Conservation (phyloP, 768 basidiomycete species). For the Clitopilus passeckerianus region DNA sequence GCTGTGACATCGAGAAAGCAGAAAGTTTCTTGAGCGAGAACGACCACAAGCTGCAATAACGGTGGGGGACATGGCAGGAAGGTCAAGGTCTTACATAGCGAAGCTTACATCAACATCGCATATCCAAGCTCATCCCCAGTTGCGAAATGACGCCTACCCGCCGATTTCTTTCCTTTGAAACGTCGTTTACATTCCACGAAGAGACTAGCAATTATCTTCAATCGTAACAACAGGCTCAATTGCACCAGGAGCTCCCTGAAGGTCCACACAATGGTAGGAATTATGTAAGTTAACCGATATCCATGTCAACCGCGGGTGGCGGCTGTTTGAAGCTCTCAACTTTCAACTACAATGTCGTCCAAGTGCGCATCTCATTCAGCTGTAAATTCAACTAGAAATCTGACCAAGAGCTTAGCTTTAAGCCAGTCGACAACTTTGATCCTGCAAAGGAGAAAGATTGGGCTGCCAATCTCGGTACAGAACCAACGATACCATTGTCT, state of each 20-base stretch:
- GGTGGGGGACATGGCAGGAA: neutral
- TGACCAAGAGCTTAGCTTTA: constrained; percentile 39
- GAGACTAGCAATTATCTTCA: too few relatives aligned
- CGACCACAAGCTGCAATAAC: neutral
- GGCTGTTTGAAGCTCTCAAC: neutral
- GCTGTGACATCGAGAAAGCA: neutral
- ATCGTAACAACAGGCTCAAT: too few relatives aligned
- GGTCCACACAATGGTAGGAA: neutral
- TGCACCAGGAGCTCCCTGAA: too few relatives aligned
- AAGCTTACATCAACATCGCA: neutral
- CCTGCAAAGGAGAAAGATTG: constrained; percentile 69
- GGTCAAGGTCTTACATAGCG: neutral
- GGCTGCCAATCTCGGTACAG: constrained; percentile 57
- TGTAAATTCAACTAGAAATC: neutral
- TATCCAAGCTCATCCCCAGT: neutral
- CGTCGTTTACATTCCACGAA: too few relatives aligned
- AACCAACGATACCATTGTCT: too few relatives aligned
- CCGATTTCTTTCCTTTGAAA: neutral
- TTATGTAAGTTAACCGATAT: neutral
- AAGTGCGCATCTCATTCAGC: constrained; percentile 24
- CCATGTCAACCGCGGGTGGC: neutral
- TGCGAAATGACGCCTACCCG: neutral
- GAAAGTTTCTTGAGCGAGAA: neutral
- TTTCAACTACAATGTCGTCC: constrained; percentile 28
- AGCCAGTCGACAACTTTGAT: constrained; percentile 50